A percentile compares a stretch with the other conserved stretches of the same genome.
These are phyloP conservation scores for Phyllosticta citribraziliensis DNA, from an alignment of 2,329 filamentous ascomycete species.

Conservation along the genomic window DNA sequence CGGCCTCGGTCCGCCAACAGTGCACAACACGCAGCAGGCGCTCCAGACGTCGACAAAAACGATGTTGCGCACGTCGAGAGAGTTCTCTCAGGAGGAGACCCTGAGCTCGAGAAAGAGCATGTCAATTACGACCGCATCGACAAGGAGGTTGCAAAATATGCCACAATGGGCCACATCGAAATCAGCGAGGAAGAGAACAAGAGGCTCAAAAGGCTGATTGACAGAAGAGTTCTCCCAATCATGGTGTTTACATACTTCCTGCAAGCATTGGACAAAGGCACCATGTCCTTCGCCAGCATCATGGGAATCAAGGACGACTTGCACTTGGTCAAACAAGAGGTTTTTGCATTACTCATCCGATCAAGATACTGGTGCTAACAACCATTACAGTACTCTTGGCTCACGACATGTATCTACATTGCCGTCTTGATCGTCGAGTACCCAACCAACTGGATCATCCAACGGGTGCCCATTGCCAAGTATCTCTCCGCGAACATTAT, in stretches of 20 bases:
- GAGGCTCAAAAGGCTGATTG: conserved; percentile 44
- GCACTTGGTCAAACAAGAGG: conserved; percentile 41
- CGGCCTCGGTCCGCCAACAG: not conserved
- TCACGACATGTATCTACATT: conserved; percentile 44
- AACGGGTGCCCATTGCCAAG: conserved; percentile 52
- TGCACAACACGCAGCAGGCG: not conserved
- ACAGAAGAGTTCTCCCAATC: conserved; percentile 42
- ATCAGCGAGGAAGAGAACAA: conserved; percentile 52
- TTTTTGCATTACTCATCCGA: not conserved
- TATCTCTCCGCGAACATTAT: conserved; percentile 43
- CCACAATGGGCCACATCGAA: conserved; percentile 43
- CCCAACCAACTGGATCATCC: conserved; percentile 56
- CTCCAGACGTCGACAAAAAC: conserved; percentile 14
- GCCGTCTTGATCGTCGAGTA: conserved; percentile 50
- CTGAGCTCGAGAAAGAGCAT: conserved; percentile 37
- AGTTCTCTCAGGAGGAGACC: conserved; percentile 35
- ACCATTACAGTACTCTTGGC: conserved; percentile 40
- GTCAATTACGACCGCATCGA: conserved; percentile 54
- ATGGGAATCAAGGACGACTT: conserved; percentile 54
- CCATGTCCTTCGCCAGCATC: conserved; percentile 51
- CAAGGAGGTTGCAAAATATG: conserved; percentile 61
- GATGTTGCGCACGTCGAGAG: conserved; percentile 40
- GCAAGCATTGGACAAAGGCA: conserved; percentile 54
- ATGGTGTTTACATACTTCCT: conserved; percentile 54
- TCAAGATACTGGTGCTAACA: not conserved